Base-by-base conservation (phyloP, 768 basidiomycete species). In the Paxillus rubicundulus region DNA sequence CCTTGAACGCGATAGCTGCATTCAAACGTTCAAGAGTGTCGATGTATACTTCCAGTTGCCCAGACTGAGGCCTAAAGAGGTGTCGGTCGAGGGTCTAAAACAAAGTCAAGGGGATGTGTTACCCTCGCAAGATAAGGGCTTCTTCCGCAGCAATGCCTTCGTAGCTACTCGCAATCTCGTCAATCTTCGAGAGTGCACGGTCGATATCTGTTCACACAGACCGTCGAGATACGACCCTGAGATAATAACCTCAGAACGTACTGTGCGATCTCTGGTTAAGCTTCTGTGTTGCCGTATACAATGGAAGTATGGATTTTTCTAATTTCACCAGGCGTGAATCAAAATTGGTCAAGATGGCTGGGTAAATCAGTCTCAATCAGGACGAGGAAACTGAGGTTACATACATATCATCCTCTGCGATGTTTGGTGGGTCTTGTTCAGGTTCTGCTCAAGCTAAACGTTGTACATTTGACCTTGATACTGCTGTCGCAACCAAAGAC, bases 351-450 rank as follows among this genome's bases (percentile, higher is more conserved):
- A 94, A 76, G 60, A 92, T 86, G 42, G 87, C 91, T 93, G 64
- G 63, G 59, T 59, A 68, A 56, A 57, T 75, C 49, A 74, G 61
- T 45, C 18, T 50, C 12, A 42, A 21, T 52, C 37, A 13, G 13
- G 20, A 21, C 27, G 39, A 32, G 34, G 48, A 46, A 9, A 34
- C 38, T 65, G 27, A 4, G 20, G 32, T 21, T 9, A 62, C 87
- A 50, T 72, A 92, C 89, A 82, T 54, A 82, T 91, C 90, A 93
- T 92, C 46, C 88, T 77, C 61, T 87, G 86, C 1, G 90, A 92
- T 54, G 90, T 87, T 62, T 89, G 89, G 18, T 81, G 81, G 0
- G 90, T 92, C 71, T 92, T 92, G 68, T 87, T 84, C 39, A 93
- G 74, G 64, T 92, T 92, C 69, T 92, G 91, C 71, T 93, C 89